phyloP scores from a whole-genome alignment of 1,284 basidiomycete genomes.

The Tilletia indica region DNA sequence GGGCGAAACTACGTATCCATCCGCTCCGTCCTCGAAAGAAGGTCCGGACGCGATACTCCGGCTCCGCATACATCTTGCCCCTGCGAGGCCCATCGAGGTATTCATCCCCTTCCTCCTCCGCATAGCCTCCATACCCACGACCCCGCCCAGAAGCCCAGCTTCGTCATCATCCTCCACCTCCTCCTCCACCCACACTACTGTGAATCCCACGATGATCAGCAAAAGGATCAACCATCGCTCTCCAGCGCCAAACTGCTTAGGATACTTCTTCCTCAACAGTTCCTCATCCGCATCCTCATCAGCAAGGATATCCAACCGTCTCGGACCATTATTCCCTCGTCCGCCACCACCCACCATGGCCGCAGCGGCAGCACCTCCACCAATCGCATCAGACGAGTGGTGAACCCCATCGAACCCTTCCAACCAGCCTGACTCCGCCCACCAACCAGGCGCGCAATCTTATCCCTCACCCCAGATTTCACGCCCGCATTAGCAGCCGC shows the following conservation, averaged over 20 bases:
- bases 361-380: neutral
- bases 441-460: constrained; percentile 9
- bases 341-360: constrained; percentile 33
- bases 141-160: constrained; percentile 23
- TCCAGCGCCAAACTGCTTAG: neutral
- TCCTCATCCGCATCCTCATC: constrained; percentile 39
- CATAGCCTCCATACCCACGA: constrained; percentile 21
- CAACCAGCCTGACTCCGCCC: neutral
- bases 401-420: neutral
- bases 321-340: constrained; percentile 21
- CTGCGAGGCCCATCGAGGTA: neutral
- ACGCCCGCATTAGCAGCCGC: neutral
- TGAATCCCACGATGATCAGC: neutral
- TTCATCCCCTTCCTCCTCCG: constrained; percentile 9
- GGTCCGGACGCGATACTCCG: constrained; percentile 11
- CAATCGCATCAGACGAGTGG: neutral
- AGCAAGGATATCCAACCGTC: constrained; percentile 52
- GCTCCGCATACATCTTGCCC: constrained; percentile 8
- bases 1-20: constrained; percentile 35
- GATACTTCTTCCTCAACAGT: constrained; percentile 7
- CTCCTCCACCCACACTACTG: constrained; percentile 12
- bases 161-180: constrained; percentile 14
- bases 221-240: neutral
- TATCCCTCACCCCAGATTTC: neutral
- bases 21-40: constrained; percentile 20